Base-by-base conservation (phyloP, 768 basidiomycete species). In the Dictyophora rubrovolvata region DNA sequence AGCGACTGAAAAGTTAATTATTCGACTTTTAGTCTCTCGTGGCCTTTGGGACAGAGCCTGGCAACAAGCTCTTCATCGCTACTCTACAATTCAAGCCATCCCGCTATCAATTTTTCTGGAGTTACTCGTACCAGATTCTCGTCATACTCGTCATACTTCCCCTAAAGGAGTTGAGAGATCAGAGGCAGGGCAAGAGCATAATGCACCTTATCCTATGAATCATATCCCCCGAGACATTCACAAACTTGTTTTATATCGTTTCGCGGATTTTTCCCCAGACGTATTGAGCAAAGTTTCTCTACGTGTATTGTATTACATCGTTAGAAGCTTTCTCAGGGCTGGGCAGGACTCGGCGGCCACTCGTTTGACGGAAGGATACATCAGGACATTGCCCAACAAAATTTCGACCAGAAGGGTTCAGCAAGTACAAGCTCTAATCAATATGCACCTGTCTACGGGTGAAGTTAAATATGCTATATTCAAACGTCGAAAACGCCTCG, bases 381-480 rank as follows among this genome's bases (percentile, higher is more conserved):
- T 87, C 56, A 66, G 69, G 55, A 65, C 71, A 23, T 72, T 87
- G 50, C 81, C 85, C 50, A 66, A 63, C 11, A 62, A 63, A 35
- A 65, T 85, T 47, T 68, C 69, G 65, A 62, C 64, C 20, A 68
- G 67, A 53, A 68, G 69, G 65, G 69, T 65, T 66, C 36, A 61
- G 65, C 35, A 78, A 79, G 62, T 69, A 84, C 51, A 72, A 77
- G 54, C 77, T 11, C 20, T 88, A 56, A 73, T 88, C 55, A 78
- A 86, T 64, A 69, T 79, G 33, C 75, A 79, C 66, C 69, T 70
- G 68, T 60, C 64, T 66, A 11, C 65, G 65, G 49, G 63, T 42
- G 63, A 65, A 28, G 76, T 79, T 35, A 65, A 82, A 48, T 67
- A 72, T 35, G 74, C 68, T 42, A 75, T 82, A 63, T 77, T 74